Conservation (phyloP, 78 protist species). For the Dictyostelium purpureum region DNA sequence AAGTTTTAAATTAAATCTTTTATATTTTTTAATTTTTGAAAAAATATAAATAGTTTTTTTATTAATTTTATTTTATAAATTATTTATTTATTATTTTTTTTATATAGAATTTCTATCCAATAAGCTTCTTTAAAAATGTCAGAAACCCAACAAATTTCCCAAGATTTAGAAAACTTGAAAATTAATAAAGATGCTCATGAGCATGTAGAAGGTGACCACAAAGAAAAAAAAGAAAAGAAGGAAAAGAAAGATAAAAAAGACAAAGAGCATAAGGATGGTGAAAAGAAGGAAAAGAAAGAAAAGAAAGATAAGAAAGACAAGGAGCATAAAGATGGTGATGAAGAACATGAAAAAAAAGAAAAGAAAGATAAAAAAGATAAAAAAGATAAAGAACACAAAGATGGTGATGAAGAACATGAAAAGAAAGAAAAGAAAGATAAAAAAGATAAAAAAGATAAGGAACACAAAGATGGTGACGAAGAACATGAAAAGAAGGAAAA, state of each 20-base stretch:
- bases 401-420: constrained; percentile 2
- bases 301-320: constrained; percentile 6
- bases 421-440: background rate
- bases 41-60: no score
- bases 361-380: background rate
- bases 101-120: no score
- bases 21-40: no score
- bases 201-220: background rate
- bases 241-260: constrained; percentile 2
- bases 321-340: background rate
- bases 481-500: no score
- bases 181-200: background rate
- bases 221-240: constrained; percentile 11
- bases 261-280: background rate
- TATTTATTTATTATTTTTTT: no score
- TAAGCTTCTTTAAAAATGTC: no score
- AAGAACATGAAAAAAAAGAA: background rate
- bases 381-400: constrained; percentile 12
- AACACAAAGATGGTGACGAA: background rate
- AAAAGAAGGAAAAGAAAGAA: background rate
- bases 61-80: no score
- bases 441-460: background rate
- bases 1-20: no score
- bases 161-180: background rate
- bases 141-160: no score